Percentiles rank a stretch among this genome's conserved stretches.
Conservation (phyloP, 345 rosid genomes). For the Adansonia digitata region DNA sequence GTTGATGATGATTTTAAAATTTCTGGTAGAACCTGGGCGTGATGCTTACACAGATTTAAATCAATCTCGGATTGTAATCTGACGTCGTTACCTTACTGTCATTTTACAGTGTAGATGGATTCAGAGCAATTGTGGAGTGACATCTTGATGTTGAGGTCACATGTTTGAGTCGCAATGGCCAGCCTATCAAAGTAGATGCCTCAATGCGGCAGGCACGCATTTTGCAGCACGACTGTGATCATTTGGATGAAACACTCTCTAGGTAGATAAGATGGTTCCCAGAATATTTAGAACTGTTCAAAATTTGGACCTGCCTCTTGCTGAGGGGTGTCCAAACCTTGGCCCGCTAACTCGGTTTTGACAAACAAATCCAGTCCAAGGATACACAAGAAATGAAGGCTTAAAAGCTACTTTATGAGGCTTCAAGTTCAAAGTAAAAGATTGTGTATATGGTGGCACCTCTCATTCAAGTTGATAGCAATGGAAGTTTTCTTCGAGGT, state of each 20-base stretch:
- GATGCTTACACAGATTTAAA: no score
- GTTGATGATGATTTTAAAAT: not conserved
- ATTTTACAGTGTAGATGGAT: constrained; percentile 66
- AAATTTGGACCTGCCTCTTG: constrained; percentile 73
- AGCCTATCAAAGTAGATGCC: constrained; percentile 61
- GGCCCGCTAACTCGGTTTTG: constrained; percentile 31
- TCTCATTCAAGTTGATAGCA: not conserved
- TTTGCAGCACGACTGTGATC: constrained; percentile 89
- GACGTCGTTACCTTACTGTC: not conserved
- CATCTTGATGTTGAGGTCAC: constrained; percentile 73
- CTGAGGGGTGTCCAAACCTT: constrained; percentile 73
- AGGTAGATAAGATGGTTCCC: constrained; percentile 78
- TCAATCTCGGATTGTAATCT: constrained; percentile 3
- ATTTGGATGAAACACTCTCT: constrained; percentile 78
- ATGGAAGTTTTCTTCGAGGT: not conserved
- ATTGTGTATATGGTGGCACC: not conserved
- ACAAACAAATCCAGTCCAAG: not conserved
- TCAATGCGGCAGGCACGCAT: constrained; percentile 94
- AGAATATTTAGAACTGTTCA: constrained; percentile 73
- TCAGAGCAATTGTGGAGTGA: constrained; percentile 80
- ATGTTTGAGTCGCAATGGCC: constrained; percentile 60
- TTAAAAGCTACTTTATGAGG: no score
- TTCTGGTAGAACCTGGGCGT: not conserved
- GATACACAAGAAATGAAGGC: not conserved
- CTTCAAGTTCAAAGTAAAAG: not conserved